Conservation (phyloP, 2,329 filamentous ascomycete species). For the Colletotrichum karsti region DNA sequence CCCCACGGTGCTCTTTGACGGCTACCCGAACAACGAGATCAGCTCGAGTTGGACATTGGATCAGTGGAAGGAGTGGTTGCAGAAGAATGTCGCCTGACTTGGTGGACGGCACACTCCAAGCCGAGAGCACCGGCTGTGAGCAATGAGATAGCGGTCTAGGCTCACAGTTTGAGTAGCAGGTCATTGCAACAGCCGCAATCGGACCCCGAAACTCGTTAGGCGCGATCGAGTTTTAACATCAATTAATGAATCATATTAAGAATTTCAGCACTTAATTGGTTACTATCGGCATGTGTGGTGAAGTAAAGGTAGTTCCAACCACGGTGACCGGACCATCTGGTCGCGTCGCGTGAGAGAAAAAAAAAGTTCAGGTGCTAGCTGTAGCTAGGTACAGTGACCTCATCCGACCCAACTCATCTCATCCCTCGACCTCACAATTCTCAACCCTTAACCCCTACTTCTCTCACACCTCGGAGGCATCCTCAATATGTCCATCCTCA, state of each 20-base stretch:
- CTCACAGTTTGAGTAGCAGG: neutral
- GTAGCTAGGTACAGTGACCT: constrained; percentile 22
- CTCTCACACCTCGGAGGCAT: neutral
- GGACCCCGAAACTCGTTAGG: too few species aligned
- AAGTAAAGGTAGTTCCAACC: neutral
- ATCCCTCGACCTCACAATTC: constrained; percentile 8
- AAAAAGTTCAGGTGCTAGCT: neutral
- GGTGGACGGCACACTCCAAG: neutral
- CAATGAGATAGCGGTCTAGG: neutral
- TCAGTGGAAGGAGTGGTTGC: constrained; percentile 88
- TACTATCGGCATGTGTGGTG: too few species aligned
- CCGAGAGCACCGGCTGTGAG: constrained; percentile 5
- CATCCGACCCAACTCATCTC: constrained; percentile 15
- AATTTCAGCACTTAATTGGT: too few species aligned
- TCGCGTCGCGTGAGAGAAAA: constrained; percentile 13
- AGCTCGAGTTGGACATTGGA: constrained; percentile 80
- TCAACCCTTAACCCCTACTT: neutral
- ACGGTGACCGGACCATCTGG: neutral
- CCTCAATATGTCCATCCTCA: constrained; percentile 15
- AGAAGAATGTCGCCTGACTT: constrained; percentile 57
- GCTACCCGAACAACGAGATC: constrained; percentile 81
- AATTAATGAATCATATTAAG: neutral
- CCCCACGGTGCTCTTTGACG: constrained; percentile 89
- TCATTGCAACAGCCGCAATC: too few species aligned
- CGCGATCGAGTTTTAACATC: too few species aligned